A percentile compares a stretch with the other conserved stretches of the same genome.
phyloP scores from a whole-genome alignment of 352 stramenopile species.

The Phytophthora palmivora region DNA sequence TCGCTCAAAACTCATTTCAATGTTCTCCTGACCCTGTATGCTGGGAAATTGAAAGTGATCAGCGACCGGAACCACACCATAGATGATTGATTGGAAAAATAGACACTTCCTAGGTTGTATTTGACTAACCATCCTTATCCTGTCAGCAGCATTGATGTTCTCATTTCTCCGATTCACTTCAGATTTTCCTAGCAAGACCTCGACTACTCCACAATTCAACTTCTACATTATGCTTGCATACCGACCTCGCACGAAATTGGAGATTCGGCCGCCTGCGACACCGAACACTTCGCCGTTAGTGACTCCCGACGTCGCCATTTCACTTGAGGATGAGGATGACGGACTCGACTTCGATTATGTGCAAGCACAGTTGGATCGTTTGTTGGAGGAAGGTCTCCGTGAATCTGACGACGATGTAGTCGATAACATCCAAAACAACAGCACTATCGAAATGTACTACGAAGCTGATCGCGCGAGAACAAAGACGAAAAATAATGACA shows the following conservation, averaged over 20 bases:
- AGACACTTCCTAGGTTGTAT: no score
- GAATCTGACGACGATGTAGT: slow-evolving; percentile 10
- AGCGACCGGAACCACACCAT: no score
- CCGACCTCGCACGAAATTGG: slow-evolving; percentile 2
- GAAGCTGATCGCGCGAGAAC: neutral
- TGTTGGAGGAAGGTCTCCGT: slow-evolving; percentile 32
- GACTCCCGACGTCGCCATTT: slow-evolving; percentile 5
- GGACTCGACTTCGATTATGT: slow-evolving; percentile 36
- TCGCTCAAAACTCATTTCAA: no score
- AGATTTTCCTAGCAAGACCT: slow-evolving; percentile 15
- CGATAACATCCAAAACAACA: slow-evolving; percentile 1
- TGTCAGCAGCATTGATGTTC: neutral
- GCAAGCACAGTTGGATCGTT: slow-evolving; percentile 27
- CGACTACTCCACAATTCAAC: neutral
- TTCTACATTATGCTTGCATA: slow-evolving; percentile 26
- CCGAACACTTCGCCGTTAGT: slow-evolving; percentile 2
- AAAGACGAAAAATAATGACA: slow-evolving; percentile 1
- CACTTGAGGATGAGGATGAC: slow-evolving; percentile 13
- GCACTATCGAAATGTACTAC: slow-evolving; percentile 14
- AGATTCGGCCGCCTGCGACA: slow-evolving; percentile 3
- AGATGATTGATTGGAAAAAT: no score
- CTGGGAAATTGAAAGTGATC: no score
- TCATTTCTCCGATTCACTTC: slow-evolving; percentile 22
- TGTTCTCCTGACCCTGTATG: no score
- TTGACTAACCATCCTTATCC: neutral